Evolutionary conservation across 1,284 basidiomycete genomes (phyloP), one percentile per base, ranked within the genome.

Genomic region (Moniliophthora roreri): DNA sequence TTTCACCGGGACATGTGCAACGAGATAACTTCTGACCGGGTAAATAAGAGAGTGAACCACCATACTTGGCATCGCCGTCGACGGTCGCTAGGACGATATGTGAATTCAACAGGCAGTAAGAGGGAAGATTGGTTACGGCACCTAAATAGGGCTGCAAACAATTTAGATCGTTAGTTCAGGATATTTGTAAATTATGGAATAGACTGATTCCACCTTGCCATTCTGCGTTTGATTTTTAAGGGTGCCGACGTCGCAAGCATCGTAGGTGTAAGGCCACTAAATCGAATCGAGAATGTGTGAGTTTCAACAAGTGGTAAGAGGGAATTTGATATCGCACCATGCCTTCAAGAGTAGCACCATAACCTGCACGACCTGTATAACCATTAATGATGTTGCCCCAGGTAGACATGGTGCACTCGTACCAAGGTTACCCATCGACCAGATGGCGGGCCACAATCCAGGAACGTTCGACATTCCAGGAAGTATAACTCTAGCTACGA

Each of bases 1-100:
- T 87, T 56, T 91, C 85, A 21, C 82, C 82, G 0, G 85, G 71
- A 63, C 93, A 95, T 0, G 92, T 93, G 63, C 93, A 95, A 0
- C 71, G 77, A 61, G 82, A 92, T 1, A 95, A 73, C 23, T 89
- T 80, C 68, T 95, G 93, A 9, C 93, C 93, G 1, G 85, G 85
- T 8, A 94, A 80, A 67, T 79, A 92, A 0, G 87, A 89, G 73
- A 82, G 52, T 21, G 35, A 41, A n/a, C 9, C 41, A 11, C 54
- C 50, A 34, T 48, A 21, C 20, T 35, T 21, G 23, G 54, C 48
- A 51, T 75, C 73, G 15, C 74, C 74, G 36, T 66, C 67, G 11
- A 66, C 61, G 20, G 58, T 53, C 6, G 67, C 63, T 32, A 59
- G 63, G 10, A n/a, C n/a, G n/a, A n/a, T n/a, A n/a, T n/a, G n/a